Evolutionary conservation across 75 land plant genomes (phyloP), one percentile per base, ranked within the genome.

Genomic region (Larix kaempferi): DNA sequence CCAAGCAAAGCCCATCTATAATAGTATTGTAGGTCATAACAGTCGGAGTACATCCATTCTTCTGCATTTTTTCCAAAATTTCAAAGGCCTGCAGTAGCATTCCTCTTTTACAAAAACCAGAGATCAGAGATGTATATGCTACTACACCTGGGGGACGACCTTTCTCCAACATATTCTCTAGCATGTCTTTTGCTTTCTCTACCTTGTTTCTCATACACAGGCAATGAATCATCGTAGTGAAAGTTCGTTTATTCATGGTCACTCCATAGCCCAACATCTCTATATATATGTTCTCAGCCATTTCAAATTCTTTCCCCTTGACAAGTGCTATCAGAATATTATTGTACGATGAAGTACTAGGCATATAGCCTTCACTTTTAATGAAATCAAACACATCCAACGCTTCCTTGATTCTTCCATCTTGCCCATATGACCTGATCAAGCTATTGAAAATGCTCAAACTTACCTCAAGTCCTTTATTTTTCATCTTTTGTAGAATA

Each of bases 1-100:
- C 87, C 77, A 84, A 89, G 55, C 93, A 91, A 35, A 90, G 79
- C 26, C 98, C 98, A 64, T 83, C 81, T 16, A 94, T 75, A 78
- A 90, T 63, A 65, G 81, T 79, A 80, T 92, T 92, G 81, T 86
- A 89, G 0, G 91, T 87, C 71, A 75, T 71, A 33, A 87, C 78
- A 37, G 74, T 81, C 2, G 95, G 93, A 27, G 77, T 75, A 57
- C 78, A 71, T 2, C 82, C 81, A 13, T 69, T 44, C 58, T 71
- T 44, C 59, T 76, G 57, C 98, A 95, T 92, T 35, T 80, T 39
- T 1, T 86, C 81, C n/a, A 92, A 78, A 37, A 95, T 73, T 57
- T 87, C 81, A 26, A 84, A 80, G 15, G 94, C 98, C 41, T 81
- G 78, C 56, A 80, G 52, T 84, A 93, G 25, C 74, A 76, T 82